Conservation (phyloP, 495 filamentous ascomycete species). For the Penicillium argentinense region DNA sequence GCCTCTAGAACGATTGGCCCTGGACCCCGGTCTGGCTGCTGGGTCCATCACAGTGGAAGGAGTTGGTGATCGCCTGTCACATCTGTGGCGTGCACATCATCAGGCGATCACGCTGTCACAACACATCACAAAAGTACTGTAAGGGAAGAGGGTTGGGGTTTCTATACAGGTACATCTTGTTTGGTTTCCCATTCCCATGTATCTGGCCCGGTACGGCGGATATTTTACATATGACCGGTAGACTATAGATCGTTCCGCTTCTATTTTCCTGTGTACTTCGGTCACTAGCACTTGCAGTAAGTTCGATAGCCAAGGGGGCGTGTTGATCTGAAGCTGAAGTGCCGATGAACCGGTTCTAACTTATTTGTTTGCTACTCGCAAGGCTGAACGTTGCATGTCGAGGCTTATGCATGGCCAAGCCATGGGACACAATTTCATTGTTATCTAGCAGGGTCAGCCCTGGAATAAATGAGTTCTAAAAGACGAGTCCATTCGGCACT, state of each 20-base stretch:
- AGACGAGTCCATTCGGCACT: too few relatives aligned
- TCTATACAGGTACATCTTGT: too few relatives aligned
- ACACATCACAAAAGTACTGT: slow-evolving; percentile 15
- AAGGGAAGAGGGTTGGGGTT: background rate
- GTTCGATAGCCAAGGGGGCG: too few relatives aligned
- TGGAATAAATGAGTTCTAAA: background rate
- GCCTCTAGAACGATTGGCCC: slow-evolving; percentile 11
- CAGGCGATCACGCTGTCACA: slow-evolving; percentile 6
- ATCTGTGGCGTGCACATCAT: slow-evolving; percentile 10
- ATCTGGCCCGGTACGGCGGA: too few relatives aligned
- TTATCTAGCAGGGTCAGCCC: background rate
- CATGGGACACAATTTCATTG: background rate
- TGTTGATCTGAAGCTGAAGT: too few relatives aligned
- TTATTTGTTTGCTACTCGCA: background rate
- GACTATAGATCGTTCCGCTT: too few relatives aligned
- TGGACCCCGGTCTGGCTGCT: background rate
- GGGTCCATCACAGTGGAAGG: slow-evolving; percentile 8
- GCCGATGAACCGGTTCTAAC: background rate
- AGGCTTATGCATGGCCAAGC: background rate
- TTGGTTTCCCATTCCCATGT: too few relatives aligned
- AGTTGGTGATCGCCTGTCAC: slow-evolving; percentile 17
- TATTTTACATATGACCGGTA: too few relatives aligned
- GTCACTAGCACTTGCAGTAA: background rate
- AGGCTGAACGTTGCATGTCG: background rate
- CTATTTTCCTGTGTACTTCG: too few relatives aligned